Percentiles rank a stretch among this genome's conserved stretches.
Conservation (phyloP, 805 yeast species). For the Teunomyces funiuensis region DNA sequence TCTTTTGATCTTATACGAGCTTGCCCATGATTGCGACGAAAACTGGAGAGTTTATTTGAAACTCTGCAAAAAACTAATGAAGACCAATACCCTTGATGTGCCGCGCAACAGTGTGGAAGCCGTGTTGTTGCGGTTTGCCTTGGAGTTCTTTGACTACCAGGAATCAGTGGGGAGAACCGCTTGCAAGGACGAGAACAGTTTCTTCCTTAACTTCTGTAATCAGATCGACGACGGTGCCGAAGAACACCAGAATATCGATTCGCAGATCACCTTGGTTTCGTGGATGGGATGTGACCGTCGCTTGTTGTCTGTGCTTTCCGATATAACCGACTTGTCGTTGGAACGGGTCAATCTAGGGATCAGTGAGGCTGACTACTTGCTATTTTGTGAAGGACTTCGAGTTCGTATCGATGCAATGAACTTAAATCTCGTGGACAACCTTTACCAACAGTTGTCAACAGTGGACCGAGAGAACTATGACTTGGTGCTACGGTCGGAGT, state of each 20-base stretch:
- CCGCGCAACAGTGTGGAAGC: slow-evolving; percentile 21
- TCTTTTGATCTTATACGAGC: slow-evolving; percentile 23
- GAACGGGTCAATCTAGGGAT: slow-evolving; percentile 19
- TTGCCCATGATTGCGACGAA: slow-evolving; percentile 26
- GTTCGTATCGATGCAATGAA: slow-evolving; percentile 14
- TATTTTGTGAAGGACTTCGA: slow-evolving; percentile 16
- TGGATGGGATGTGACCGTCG: slow-evolving; percentile 35
- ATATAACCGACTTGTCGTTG: slow-evolving; percentile 33
- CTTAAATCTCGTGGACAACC: slow-evolving; percentile 14
- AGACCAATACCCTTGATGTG: slow-evolving; percentile 14
- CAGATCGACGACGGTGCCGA: not conserved
- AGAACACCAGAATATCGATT: slow-evolving; percentile 1
- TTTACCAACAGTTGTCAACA: not conserved
- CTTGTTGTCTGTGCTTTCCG: slow-evolving; percentile 24
- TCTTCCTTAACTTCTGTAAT: slow-evolving; percentile 18
- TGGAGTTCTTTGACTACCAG: slow-evolving; percentile 26
- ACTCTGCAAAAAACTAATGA: slow-evolving; percentile 18
- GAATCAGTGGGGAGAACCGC: slow-evolving; percentile 31
- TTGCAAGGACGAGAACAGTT: slow-evolving; percentile 24
- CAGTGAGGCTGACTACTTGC: slow-evolving; percentile 13
- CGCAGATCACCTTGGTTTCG: slow-evolving; percentile 16
- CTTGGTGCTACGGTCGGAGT: not conserved
- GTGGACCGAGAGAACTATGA: not conserved
- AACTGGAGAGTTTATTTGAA: slow-evolving; percentile 22
- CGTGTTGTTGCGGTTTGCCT: slow-evolving; percentile 20